phyloP scores from a whole-genome alignment of 208 protist genomes.

The Acanthamoeba sp. region DNA sequence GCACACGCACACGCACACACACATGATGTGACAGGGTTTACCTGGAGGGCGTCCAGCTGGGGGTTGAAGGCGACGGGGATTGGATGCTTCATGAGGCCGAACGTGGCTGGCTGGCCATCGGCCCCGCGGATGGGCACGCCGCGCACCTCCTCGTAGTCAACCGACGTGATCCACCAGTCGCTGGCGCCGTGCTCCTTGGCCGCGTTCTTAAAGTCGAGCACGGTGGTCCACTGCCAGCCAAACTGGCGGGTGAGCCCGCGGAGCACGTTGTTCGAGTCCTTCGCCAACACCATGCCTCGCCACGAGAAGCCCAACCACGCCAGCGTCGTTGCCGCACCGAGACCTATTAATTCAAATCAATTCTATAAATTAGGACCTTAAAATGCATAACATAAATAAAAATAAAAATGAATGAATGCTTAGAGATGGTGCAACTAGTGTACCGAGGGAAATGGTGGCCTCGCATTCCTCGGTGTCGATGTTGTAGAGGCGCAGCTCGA shows the following conservation, averaged over 20 bases:
- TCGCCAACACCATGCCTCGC: not conserved
- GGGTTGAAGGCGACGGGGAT: not conserved
- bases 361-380: too few species aligned
- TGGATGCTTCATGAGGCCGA: conserved; percentile 1
- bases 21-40: not conserved
- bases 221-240: conserved; percentile 43
- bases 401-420: too few species aligned
- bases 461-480: conserved; percentile 17
- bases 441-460: not conserved
- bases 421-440: too few species aligned
- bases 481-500: conserved; percentile 13
- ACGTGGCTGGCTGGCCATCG: conserved; percentile 1
- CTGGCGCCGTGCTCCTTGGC: conserved; percentile 27
- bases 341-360: not conserved
- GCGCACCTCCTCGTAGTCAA: conserved; percentile 13
- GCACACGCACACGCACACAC: too few species aligned
- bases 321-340: not conserved
- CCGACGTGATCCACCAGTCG: conserved; percentile 16
- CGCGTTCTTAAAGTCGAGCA: conserved; percentile 11
- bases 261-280: not conserved
- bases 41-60: not conserved
- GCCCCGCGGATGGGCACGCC: not conserved
- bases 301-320: conserved; percentile 9
- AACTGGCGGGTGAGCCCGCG: not conserved
- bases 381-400: too few species aligned